Base-by-base conservation (phyloP, 805 yeast species). In the Starmera caribaea region DNA sequence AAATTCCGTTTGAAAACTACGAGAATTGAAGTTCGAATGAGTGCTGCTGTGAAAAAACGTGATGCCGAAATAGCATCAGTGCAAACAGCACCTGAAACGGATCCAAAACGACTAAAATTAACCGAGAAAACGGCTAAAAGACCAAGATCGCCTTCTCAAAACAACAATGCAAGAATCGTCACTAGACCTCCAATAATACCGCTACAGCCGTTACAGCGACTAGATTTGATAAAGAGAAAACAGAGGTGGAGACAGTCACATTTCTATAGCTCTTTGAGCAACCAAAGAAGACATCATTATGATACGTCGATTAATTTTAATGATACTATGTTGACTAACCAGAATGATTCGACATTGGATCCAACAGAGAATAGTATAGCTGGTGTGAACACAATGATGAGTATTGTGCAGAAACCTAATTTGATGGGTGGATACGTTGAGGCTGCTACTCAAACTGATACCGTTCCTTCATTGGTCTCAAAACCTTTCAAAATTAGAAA, bases 131-230 rank as follows among this genome's bases (percentile, higher is more conserved):
- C 12, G 29, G 37, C 14, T 10, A 30, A 35, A 29, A 31, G 33
- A 31, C 12, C 33, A 6, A 31, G 33, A 31, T 31, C 33, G 35
- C 17, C n/a, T 30, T 21, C 29, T 30, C 16, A 32, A 17, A 14
- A 17, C 5, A 32, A 34, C 5, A 3, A 34, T 15, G 5, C 17
- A 29, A 12, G 24, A 30, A 15, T 21, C 7, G 15, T 13, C 32
- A 33, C 21, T 7, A 73, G 61, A 60, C 76, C 38, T 5, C 55
- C 57, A 8, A 43, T 53, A 35, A 49, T 54, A 41, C 51, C 49
- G 3, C 35, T 54, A 3, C 41, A 47, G 21, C 58, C 59, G 6
- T 36, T 45, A 2, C 57, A 54, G 34, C 38, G 59, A 21, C 48
- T 54, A n/a, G 50, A 44, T 17, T 41, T 54, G 17, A 34, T 50